Conservation (phyloP, 306 rosid genomes). For the Potentilla sterilis region DNA sequence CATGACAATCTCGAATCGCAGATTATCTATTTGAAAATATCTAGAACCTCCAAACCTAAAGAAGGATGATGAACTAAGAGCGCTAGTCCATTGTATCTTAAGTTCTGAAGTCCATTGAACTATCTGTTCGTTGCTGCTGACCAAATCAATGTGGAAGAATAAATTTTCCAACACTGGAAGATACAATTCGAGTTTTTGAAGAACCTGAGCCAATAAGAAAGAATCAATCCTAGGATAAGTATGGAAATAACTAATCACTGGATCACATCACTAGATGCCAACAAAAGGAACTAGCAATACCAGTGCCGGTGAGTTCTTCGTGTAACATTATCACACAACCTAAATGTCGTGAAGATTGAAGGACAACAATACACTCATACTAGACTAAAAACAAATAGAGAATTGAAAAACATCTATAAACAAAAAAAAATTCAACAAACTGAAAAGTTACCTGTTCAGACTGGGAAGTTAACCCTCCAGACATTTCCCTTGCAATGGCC, state of each 20-base stretch:
- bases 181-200: conserved; percentile 62
- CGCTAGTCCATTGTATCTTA: conserved; percentile 65
- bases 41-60: conserved; percentile 51
- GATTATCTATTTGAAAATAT: conserved; percentile 50
- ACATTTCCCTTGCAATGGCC: conserved; percentile 81
- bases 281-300: background rate
- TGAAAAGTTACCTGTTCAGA: conserved; percentile 55
- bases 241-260: conserved; percentile 7
- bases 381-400: background rate
- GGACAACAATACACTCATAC: background rate
- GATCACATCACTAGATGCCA: background rate
- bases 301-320: background rate
- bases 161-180: conserved; percentile 70
- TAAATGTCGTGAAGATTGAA: background rate
- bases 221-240: conserved; percentile 12
- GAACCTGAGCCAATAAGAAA: conserved; percentile 46
- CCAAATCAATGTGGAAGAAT: conserved; percentile 31
- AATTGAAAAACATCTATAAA: background rate
- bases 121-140: conserved; percentile 23
- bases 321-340: conserved; percentile 3
- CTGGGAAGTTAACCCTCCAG: conserved; percentile 66
- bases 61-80: conserved; percentile 50
- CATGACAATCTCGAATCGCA: conserved; percentile 69
- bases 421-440: background rate
- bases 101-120: conserved; percentile 44